Conservation (phyloP, 2,329 filamentous ascomycete species). For the Madurella mycetomatis region DNA sequence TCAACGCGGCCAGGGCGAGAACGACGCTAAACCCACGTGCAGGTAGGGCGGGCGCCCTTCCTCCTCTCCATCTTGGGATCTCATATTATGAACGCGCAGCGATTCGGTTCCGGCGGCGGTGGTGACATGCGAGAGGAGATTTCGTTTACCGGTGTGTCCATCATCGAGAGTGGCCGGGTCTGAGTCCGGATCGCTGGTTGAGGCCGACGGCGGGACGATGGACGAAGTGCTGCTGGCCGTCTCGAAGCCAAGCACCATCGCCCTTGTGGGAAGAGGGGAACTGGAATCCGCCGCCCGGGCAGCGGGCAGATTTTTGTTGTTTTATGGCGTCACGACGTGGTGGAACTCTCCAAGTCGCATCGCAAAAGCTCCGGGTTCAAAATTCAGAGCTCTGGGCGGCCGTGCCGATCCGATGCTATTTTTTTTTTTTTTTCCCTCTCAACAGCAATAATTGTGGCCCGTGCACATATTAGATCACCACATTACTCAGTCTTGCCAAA, state of each 20-base stretch:
- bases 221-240: slow-evolving; percentile 19
- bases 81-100: slow-evolving; percentile 32
- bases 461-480: neutral
- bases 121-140: slow-evolving; percentile 21
- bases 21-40: slow-evolving; percentile 47
- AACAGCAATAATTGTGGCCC: slow-evolving; percentile 10
- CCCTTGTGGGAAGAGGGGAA: slow-evolving; percentile 12
- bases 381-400: slow-evolving; percentile 15
- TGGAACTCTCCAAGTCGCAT: slow-evolving; percentile 1
- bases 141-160: slow-evolving; percentile 23
- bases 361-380: slow-evolving; percentile 16
- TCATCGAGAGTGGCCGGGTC: slow-evolving; percentile 20
- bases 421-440: slow-evolving; percentile 13
- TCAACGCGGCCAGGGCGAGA: slow-evolving; percentile 2
- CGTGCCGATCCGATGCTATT: slow-evolving; percentile 5
- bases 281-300: slow-evolving; percentile 20
- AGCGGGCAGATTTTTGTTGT: slow-evolving; percentile 14
- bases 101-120: slow-evolving; percentile 12
- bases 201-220: slow-evolving; percentile 15
- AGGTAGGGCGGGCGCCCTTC: slow-evolving; percentile 59
- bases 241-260: slow-evolving; percentile 26
- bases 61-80: slow-evolving; percentile 41
- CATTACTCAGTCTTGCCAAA: neutral
- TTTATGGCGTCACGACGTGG: slow-evolving; percentile 12
- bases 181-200: slow-evolving; percentile 6